Evolutionary conservation across 129 eudicot species (phyloP), one percentile per base, ranked within the genome.

Genomic region (Tanacetum coccineum): DNA sequence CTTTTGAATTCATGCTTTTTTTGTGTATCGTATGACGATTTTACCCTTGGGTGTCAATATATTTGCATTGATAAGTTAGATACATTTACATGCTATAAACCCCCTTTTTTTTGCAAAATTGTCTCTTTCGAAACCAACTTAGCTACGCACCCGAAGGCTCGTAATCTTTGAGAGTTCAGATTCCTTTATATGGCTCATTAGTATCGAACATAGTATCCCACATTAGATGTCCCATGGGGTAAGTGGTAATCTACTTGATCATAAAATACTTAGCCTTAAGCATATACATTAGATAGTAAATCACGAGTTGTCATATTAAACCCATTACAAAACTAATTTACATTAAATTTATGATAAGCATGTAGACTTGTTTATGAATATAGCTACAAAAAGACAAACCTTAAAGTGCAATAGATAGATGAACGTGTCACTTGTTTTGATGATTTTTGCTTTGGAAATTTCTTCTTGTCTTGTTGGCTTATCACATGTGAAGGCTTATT

Each of bases 371-470:
- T 68, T 39, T 40, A 68, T 68, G 50, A 36, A 69, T 51, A 49
- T 61, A 52, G 66, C 53, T 52, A 28, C 57, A 69, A 69, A 52
- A 69, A 32, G 80, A 65, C 72, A 74, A 74, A 56, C 40, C 46
- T 64, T 55, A 73, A 73, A 64, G 78, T 74, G 80, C 80, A 68
- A 55, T 52, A 50, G 53, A 53, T 12, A 44, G 65, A 69, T 63
- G 75, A 76, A 76, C 70, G 80, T 68, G 80, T 76, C 80, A 53
- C 75, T 68, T 61, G 80, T 68, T 76, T n/a, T 68, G 68, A 76
- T 69, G 70, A 76, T 68, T 61, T 76, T 61, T 68, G 70, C 70
- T 76, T 76, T 76, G 75, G 80, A 69, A 76, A 76, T 76, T 76
- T 76, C 53, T 46, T 53, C 19, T 76, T 76, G 75, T 76, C 74